Evolutionary conservation across 164 flowering plant genomes (phyloP), one percentile per base, ranked within the genome.

Genomic region (Protea cynaroides): DNA sequence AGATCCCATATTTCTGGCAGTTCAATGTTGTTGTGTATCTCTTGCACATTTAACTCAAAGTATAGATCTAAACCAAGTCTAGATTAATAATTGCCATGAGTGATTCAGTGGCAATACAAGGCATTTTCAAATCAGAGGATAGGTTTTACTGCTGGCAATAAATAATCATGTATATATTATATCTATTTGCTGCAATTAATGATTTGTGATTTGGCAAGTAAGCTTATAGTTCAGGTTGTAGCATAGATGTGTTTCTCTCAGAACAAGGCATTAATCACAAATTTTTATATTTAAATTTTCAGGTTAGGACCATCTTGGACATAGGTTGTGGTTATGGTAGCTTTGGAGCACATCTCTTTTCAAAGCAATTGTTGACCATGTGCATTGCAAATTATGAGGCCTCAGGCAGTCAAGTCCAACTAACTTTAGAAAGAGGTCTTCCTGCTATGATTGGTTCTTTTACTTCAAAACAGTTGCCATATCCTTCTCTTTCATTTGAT

Each of bases 291-390:
- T 8, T 36, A 12, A 15, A 58, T 62, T 74, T 73, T 69, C 90
- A 95, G 99, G 85, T 95, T 47, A 83, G 97, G 74, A 88, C 89
- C 57, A 88, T 95, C 63, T 77, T 92, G 81, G 99, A 95, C 71
- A 85, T 95, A 73, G 98, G 94, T 40, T 95, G 99, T 75, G 99
- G 99, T 18, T 95, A 84, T 79, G 99, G 99, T 68, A 95, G 94
- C 77, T 90, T 92, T 83, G 99, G 98, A 63, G 99, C 98, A 44
- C 97, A 90, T 79, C 90, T 95, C 56, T 88, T 83, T 56, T 88
- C 98, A 25, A 83, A 81, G 68, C 83, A 90, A 63, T 72, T 95
- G 25, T 69, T 92, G 67, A 92, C 99, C 10, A 83, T 95, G 91
- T 95, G 99, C 73, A 71, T 90, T 61, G 99, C 99, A 57, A 83